Evolutionary conservation across 2,329 filamentous ascomycete species (phyloP), one percentile per base, ranked within the genome.

Genomic region (Coniochaeta hoffmannii): DNA sequence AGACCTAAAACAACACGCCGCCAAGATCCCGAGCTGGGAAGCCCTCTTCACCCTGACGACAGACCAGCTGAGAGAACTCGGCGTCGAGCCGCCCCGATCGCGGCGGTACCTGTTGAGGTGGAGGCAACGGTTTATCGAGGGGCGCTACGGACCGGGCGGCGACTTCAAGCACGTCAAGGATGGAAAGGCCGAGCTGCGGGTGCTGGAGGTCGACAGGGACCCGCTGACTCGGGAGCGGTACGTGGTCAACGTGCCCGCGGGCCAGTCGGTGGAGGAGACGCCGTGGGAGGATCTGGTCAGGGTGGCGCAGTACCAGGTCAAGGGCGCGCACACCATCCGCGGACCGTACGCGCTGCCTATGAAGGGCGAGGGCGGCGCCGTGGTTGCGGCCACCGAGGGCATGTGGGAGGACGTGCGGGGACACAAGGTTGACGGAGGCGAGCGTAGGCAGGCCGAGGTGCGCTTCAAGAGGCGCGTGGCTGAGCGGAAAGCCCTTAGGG

Each of bases 401-500:
- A 87, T 97, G 77, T 97, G 93, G 94, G 93, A 97, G 76, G 79
- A 91, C 65, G 86, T 81, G 68, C 81, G 86, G 65, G 93, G 94
- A 28, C 84, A 85, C 66, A 97, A 97, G 85, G 86, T 99, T 62
- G 92, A 97, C 72, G 94, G 94, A 67, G 94, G 94, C 78, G 94
- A 99, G 79, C 86, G 94, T 70, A 83, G 94, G 72, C 85, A 82
- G 70, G 89, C 88, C 15, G 87, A 96, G 75, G 86, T 97, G 53
- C 81, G 89, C 64, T 90, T 92, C 64, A 96, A 96, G 85, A 87
- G 85, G 74, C 82, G 87, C 61, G 85, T 88, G 53, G 85, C 85
- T 34, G 89, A 92, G 75, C 86, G 89, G 62, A 89, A 86, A 71
- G 90, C 89, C 68, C 71, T 59, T 68, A 77, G 69, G 62, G 75